Conservation (phyloP, 1,284 basidiomycete genomes). For the Microbotryum intermedium region DNA sequence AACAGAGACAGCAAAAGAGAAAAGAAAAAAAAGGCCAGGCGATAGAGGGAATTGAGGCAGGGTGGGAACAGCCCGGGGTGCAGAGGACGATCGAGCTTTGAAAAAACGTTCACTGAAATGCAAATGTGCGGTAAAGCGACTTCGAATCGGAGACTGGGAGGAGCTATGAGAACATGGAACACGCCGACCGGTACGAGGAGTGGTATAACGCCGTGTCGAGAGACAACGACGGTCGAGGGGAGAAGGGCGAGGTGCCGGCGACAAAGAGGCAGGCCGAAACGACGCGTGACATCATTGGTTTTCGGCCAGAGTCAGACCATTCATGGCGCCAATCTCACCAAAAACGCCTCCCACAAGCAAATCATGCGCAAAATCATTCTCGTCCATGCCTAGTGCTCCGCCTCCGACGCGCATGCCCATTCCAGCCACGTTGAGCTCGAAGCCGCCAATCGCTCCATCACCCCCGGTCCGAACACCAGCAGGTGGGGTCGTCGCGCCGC, state of each 20-base stretch:
- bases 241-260: neutral
- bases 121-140: neutral
- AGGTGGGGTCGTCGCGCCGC: too few species aligned
- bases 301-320: neutral
- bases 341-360: neutral
- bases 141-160: neutral
- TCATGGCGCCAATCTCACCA: neutral
- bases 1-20: too few species aligned
- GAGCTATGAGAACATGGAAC: neutral
- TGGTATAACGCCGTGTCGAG: too few species aligned
- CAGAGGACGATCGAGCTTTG: too few species aligned
- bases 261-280: neutral
- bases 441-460: too few species aligned
- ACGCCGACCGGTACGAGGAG: too few species aligned
- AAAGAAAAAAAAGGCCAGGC: too few species aligned
- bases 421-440: neutral
- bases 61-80: too few species aligned
- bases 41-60: too few species aligned
- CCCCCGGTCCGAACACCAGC: too few species aligned
- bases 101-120: neutral
- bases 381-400: neutral
- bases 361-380: neutral
- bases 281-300: neutral
- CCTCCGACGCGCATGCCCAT: neutral
- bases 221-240: too few species aligned